Evolutionary conservation across 768 basidiomycete genomes (phyloP).

Genomic region (Panus rudis): DNA sequence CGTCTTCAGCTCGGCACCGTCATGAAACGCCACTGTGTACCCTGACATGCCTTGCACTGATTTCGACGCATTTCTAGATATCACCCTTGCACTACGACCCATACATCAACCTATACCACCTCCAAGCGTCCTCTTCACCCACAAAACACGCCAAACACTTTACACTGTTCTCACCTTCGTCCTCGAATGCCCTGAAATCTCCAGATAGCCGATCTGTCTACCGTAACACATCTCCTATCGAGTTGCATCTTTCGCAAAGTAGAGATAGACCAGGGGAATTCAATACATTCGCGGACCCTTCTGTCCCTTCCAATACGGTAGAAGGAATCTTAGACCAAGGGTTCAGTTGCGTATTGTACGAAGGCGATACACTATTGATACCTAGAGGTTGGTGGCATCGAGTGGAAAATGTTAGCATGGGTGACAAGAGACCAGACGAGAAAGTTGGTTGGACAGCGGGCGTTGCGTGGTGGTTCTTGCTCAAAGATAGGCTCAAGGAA

Average conservation of each 20-base stretch:
- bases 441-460: constrained; percentile 17
- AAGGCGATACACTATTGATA: constrained; percentile 20
- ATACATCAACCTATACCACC: constrained; percentile 19
- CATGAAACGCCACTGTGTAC: too few species aligned
- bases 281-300: background rate
- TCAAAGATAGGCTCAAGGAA: too few species aligned
- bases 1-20: too few species aligned
- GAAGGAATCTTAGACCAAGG: constrained; percentile 10
- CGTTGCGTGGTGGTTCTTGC: constrained; percentile 22
- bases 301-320: background rate
- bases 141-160: constrained; percentile 16
- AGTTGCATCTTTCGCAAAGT: constrained; percentile 7
- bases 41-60: too few species aligned
- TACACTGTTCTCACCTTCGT: constrained; percentile 14
- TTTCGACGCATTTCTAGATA: too few species aligned
- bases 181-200: constrained; percentile 6
- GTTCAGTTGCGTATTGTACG: constrained; percentile 14
- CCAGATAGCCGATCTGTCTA: constrained; percentile 2
- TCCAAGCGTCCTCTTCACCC: constrained; percentile 15
- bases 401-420: constrained; percentile 17
- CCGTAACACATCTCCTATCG: constrained; percentile 14
- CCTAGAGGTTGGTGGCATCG: constrained; percentile 22
- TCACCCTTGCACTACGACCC: constrained; percentile 20
- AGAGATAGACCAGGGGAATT: too few species aligned
- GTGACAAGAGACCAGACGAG: background rate